Evolutionary conservation across 129 eudicot genomes (phyloP), one percentile per base, ranked within the genome.

Genomic region (Lonicera japonica): DNA sequence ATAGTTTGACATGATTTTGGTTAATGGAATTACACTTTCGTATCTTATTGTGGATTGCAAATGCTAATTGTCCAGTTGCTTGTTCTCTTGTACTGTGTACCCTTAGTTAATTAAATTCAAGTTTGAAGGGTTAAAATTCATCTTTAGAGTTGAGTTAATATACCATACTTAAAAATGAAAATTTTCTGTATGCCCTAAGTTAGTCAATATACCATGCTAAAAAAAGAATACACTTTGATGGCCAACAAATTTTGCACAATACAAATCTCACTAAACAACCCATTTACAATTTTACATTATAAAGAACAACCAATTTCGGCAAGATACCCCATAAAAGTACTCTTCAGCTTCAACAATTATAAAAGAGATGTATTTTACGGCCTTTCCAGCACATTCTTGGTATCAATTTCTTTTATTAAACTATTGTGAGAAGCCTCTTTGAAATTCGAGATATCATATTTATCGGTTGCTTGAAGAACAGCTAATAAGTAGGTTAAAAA

Each of bases 341-440:
- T 70, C 95, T 94, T 94, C 78, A 94, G 80, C 72, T 85, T 78
- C 2, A 84, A 79, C 65, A 94, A 65, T 47, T 75, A 82, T 66
- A 85, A 94, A 13, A 94, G 69, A 60, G 79, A 72, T 17, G 99
- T 95, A 45, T 69, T 82, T 67, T 88, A 89, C 20, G 88, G 89
- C 81, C 99, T 86, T 69, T 94, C 95, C 0, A 94, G 87, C n/a
- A 85, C 96, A 59, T 94, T 94, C 67, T 51, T 75, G 3, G 95
- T 65, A 52, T 94, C 95, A 24, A 94, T 94, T 67, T 94, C 99
- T 72, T 88, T 85, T 57, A 88, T 56, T 0, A 94, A 64, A 60
- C 99, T 94, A 38, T 78, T 85, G 36, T 94, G 99, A 39, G 95
- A 88, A 0, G 85, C 91, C 63, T 94, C 99, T 70, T 94, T 94